Conservation (phyloP, 1,139 yeast genomes). For the Kodamaea arcana region DNA sequence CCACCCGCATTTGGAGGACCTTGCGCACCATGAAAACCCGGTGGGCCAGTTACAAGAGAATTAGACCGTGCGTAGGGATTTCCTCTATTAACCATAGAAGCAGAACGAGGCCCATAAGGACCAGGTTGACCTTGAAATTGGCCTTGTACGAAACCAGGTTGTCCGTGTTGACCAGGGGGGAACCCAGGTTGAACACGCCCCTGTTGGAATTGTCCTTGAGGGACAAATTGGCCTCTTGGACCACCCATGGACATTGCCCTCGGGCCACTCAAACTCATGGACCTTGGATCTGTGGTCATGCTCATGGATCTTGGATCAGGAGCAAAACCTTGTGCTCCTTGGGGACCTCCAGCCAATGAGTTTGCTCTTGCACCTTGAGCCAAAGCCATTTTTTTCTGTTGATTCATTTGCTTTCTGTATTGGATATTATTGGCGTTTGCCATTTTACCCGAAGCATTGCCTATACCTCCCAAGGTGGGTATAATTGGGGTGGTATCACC, state of each 20-base stretch:
- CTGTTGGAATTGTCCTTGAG: constrained; percentile 7
- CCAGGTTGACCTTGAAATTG: constrained; percentile 1
- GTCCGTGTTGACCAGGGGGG: constrained; percentile 3
- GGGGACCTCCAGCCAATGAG: constrained; percentile 27
- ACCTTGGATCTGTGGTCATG: constrained; percentile 34
- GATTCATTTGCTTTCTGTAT: constrained; percentile 66
- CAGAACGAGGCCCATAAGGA: constrained; percentile 3
- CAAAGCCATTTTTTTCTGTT: constrained; percentile 57
- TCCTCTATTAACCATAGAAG: constrained; percentile 2
- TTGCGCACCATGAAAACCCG: not conserved
- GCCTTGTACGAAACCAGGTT: not conserved
- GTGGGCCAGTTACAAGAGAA: constrained; percentile 4
- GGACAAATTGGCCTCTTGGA: constrained; percentile 29
- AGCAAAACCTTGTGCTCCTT: constrained; percentile 27
- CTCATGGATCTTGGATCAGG: constrained; percentile 16
- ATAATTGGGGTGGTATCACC: constrained; percentile 73
- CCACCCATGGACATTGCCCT: constrained; percentile 20
- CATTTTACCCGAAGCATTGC: constrained; percentile 10
- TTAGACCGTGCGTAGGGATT: constrained; percentile 3
- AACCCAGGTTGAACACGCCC: constrained; percentile 4
- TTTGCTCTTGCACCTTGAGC: constrained; percentile 47
- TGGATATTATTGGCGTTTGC: constrained; percentile 45
- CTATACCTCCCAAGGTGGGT: constrained; percentile 50
- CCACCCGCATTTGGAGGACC: not conserved
- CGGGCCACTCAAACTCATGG: constrained; percentile 52